Conservation (phyloP, 345 rosid species). For the Draba incana region DNA sequence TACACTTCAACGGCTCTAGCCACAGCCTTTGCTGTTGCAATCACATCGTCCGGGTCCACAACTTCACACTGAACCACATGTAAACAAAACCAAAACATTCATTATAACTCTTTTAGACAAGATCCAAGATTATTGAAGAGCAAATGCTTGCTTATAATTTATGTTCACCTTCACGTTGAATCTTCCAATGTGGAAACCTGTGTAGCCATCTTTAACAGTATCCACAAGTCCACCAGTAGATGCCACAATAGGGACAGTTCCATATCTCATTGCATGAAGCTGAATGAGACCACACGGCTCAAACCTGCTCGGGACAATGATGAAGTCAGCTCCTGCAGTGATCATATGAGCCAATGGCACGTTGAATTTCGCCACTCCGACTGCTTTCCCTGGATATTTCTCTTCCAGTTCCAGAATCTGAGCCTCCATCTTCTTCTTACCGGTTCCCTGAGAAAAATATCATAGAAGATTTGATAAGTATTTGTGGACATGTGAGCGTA, state of each 20-base stretch:
- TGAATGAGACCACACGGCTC: slow-evolving; percentile 99
- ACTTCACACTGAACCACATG: slow-evolving; percentile 62
- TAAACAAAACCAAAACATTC: slow-evolving; percentile 1
- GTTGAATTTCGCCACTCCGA: slow-evolving; percentile 83
- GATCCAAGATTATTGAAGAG: too few relatives aligned
- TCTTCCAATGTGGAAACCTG: slow-evolving; percentile 92
- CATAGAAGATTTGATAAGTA: slow-evolving; percentile 6
- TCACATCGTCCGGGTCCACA: slow-evolving; percentile 81
- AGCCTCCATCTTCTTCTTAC: slow-evolving; percentile 77
- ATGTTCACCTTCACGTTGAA: slow-evolving; percentile 70
- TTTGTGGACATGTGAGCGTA: neutral
- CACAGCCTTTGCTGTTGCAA: slow-evolving; percentile 58
- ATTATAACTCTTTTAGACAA: neutral
- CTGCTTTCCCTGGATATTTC: slow-evolving; percentile 66
- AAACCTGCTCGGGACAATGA: slow-evolving; percentile 85
- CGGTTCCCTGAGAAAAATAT: slow-evolving; percentile 69
- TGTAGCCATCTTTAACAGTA: slow-evolving; percentile 85
- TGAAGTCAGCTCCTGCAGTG: slow-evolving; percentile 86
- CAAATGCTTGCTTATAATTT: neutral
- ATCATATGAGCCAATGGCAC: slow-evolving; percentile 87
- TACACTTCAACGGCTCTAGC: slow-evolving; percentile 61
- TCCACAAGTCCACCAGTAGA: slow-evolving; percentile 98
- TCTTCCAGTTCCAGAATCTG: slow-evolving; percentile 70
- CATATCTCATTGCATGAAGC: slow-evolving; percentile 95
- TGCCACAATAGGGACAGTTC: slow-evolving; percentile 93